phyloP scores from a whole-genome alignment of 2,329 filamentous ascomycete species.

The Penicillium fuscoglaucum region DNA sequence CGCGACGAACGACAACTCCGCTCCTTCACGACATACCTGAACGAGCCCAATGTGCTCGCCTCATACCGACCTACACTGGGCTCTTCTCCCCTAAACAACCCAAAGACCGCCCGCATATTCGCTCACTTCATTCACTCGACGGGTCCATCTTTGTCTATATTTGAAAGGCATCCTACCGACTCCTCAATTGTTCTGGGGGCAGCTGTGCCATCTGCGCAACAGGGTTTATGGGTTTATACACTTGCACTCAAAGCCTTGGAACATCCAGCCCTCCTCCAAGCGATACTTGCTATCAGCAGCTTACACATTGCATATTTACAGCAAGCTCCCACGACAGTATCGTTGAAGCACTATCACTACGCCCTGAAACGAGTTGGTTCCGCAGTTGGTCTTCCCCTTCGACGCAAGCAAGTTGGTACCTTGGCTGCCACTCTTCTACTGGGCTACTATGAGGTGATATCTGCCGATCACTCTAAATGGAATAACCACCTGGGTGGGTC shows the following conservation, averaged over 20 bases:
- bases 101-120: conserved; percentile 78
- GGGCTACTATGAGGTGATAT: conserved; percentile 92
- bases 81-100: conserved; percentile 74
- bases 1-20: conserved; percentile 50
- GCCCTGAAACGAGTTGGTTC: conserved; percentile 75
- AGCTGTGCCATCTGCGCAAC: conserved; percentile 61
- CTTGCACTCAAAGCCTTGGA: conserved; percentile 81
- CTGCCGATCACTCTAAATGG: conserved; percentile 93
- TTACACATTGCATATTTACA: conserved; percentile 86
- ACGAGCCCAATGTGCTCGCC: conserved; percentile 55
- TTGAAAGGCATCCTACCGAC: conserved; percentile 78
- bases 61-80: conserved; percentile 66
- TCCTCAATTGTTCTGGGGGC: conserved; percentile 66
- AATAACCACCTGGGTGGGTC: conserved; percentile 87
- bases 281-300: conserved; percentile 83
- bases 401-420: conserved; percentile 73
- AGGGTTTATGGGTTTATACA: conserved; percentile 66
- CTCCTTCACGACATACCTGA: conserved; percentile 51
- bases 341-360: conserved; percentile 88
- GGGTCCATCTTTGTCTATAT: conserved; percentile 80
- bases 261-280: conserved; percentile 83
- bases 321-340: conserved; percentile 70
- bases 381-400: conserved; percentile 68
- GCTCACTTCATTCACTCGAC: conserved; percentile 90
- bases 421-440: conserved; percentile 85